Base-by-base conservation (phyloP, 2,329 filamentous ascomycete genomes). In the Colletotrichum truncatum region DNA sequence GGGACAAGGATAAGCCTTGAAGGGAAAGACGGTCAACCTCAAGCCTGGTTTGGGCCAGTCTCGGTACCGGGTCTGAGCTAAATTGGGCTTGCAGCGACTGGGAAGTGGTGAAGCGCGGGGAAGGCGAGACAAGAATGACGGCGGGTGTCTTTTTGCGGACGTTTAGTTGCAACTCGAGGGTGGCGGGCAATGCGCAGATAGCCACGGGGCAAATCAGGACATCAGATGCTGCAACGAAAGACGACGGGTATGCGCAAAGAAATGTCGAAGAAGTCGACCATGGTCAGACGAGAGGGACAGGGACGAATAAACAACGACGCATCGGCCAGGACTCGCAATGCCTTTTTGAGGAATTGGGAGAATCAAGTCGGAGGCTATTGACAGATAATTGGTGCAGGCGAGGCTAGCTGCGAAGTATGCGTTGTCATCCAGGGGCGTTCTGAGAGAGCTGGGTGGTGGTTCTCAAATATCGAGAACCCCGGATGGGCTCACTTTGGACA, bases 21-120 rank as follows among this genome's bases (percentile, higher is more conserved):
- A 53, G 56, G 34, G 64, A 68, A 66, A 66, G 67, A 68, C 67
- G 67, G 67, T 67, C 64, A 67, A 67, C 59, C 36, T 43, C 46
- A 53, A 62, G 64, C 64, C 41, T 54, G 41, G 63, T 38, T 41
- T 48, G 32, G 39, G 56, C 34, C 39, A 39, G 62, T 48, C 30
- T 67, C 51, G 56, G 45, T 51, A 36, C 43, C 39, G 46, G 62
- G 34, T 63, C 56, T 26, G 63, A 62, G 56, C 66, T 63, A 58
- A 43, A 55, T 53, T 48, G 46, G 53, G 39, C 45, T 63, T 43
- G 63, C 34, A 58, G 63, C 57, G 66, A 62, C 51, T 66, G 65
- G 62, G 55, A 38, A 30, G 51, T 61, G 61, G 51, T 16, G 34
- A 26, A 43, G 38, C 38, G 57, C 57, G 56, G 56, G 34, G 38